Conservation (phyloP, 345 rosid species). For the Lepidium africanum region DNA sequence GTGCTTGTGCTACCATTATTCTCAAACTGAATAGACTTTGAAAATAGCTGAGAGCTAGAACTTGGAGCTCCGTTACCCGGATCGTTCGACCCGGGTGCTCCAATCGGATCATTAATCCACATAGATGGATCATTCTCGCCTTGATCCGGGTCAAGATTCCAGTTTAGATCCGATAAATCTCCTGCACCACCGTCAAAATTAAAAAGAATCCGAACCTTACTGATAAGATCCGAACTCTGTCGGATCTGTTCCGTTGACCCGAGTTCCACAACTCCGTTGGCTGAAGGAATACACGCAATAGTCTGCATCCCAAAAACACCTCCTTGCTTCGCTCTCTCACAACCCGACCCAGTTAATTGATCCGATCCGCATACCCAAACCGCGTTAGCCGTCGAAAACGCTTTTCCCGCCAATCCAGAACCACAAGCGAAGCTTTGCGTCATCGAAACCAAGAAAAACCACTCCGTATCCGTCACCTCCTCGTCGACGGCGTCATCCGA, state of each 20-base stretch:
- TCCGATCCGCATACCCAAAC: constrained; percentile 75
- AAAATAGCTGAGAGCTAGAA: constrained; percentile 24
- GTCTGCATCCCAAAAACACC: constrained; percentile 78
- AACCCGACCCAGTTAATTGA: constrained; percentile 45
- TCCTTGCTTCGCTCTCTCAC: constrained; percentile 78
- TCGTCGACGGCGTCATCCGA: constrained; percentile 68
- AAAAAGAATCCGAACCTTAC: constrained; percentile 62
- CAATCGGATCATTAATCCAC: constrained; percentile 68
- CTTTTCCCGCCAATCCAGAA: constrained; percentile 74
- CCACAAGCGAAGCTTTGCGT: constrained; percentile 78
- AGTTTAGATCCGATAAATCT: constrained; percentile 44
- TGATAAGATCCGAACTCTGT: constrained; percentile 79
- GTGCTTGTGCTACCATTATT: constrained; percentile 34
- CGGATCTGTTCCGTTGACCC: constrained; percentile 75
- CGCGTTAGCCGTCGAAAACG: constrained; percentile 45
- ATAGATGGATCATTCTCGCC: constrained; percentile 80
- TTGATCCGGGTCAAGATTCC: constrained; percentile 58
- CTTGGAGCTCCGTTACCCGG: constrained; percentile 22
- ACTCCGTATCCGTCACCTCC: constrained; percentile 95
- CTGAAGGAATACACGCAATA: constrained; percentile 76
- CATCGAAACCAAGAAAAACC: constrained; percentile 97
- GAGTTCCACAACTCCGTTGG: constrained; percentile 84
- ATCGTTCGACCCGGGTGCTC: constrained; percentile 26
- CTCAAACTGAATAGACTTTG: constrained; percentile 37
- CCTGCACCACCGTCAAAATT: constrained; percentile 42